These are phyloP conservation scores for Phlyctochytrium arcticum DNA, from an alignment of 192 early-diverging fungal genomes.

Conservation along the genomic window DNA sequence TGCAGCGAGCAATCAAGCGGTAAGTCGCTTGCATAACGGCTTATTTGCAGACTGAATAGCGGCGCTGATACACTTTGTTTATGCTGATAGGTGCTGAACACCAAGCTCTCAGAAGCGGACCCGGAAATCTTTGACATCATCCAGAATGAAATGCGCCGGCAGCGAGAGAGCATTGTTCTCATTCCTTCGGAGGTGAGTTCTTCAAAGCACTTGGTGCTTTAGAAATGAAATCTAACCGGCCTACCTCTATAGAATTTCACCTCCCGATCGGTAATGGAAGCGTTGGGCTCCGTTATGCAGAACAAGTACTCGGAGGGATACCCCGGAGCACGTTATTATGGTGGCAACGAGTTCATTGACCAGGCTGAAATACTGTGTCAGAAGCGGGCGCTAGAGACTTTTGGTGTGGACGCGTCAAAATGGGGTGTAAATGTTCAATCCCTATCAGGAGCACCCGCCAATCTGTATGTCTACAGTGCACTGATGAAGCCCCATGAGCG, in stretches of 20 bases:
- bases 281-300: constrained; percentile 96
- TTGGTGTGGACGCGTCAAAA: constrained; percentile 69
- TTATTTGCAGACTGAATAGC: background rate
- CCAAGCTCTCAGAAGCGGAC: constrained; percentile 69
- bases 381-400: constrained; percentile 92
- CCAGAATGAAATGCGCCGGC: constrained; percentile 91
- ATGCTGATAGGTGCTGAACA: constrained; percentile 55
- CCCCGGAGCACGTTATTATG: constrained; percentile 96
- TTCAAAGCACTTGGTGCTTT: constrained; percentile 92
- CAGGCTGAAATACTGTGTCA: constrained; percentile 91
- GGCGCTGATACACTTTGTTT: no score
- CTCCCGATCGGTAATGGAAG: constrained; percentile 90
- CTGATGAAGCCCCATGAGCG: constrained; percentile 94
- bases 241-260: constrained; percentile 82
- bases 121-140: constrained; percentile 93
- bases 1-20: background rate
- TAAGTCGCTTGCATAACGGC: background rate
- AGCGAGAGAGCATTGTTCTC: constrained; percentile 86
- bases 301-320: constrained; percentile 99
- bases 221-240: constrained; percentile 58
- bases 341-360: constrained; percentile 98
- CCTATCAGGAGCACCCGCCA: constrained; percentile 94
- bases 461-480: constrained; percentile 94
- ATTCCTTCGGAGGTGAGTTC: constrained; percentile 94
- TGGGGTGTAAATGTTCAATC: constrained; percentile 99